A percentile compares a stretch with the other conserved stretches of the same genome.
Conservation (phyloP, 768 basidiomycete species). For the Serendipita sp. region DNA sequence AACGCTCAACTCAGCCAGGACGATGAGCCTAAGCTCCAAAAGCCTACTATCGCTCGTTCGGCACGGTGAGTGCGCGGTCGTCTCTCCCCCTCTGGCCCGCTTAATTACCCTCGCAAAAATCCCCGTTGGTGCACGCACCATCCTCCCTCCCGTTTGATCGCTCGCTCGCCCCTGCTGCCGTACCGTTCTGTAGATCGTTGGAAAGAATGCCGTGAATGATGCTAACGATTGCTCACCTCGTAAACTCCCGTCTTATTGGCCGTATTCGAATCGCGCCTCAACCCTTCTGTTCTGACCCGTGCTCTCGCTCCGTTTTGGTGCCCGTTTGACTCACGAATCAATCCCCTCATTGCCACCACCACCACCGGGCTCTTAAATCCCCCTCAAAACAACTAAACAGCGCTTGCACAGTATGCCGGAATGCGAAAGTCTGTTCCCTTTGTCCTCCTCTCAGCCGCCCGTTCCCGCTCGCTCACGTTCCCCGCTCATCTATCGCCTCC, state of each 20-base stretch:
- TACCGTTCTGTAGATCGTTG: too few relatives aligned
- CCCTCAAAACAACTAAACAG: conserved; percentile 18
- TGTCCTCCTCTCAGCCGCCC: conserved; percentile 8
- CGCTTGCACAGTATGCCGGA: conserved; percentile 74
- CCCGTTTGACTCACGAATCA: not conserved
- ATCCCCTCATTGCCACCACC: not conserved
- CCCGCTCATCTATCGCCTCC: conserved; percentile 12
- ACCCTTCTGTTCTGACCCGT: not conserved
- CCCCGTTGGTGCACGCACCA: too few relatives aligned
- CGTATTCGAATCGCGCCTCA: too few relatives aligned
- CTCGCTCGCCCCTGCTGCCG: too few relatives aligned
- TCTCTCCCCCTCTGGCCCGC: not conserved
- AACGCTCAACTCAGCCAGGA: not conserved
- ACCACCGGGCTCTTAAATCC: conserved; percentile 19
- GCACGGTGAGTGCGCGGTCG: not conserved
- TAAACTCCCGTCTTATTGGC: not conserved
- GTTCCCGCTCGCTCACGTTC: not conserved
- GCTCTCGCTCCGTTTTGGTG: not conserved
- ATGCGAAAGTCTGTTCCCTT: conserved; percentile 46
- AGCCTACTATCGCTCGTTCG: not conserved
- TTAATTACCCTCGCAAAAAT: not conserved
- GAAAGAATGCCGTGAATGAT: not conserved
- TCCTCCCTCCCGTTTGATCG: too few relatives aligned
- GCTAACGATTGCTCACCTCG: not conserved
- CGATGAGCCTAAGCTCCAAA: not conserved